These are phyloP conservation scores for Tuber borchii DNA, from an alignment of 495 filamentous ascomycete species.

Conservation along the genomic window DNA sequence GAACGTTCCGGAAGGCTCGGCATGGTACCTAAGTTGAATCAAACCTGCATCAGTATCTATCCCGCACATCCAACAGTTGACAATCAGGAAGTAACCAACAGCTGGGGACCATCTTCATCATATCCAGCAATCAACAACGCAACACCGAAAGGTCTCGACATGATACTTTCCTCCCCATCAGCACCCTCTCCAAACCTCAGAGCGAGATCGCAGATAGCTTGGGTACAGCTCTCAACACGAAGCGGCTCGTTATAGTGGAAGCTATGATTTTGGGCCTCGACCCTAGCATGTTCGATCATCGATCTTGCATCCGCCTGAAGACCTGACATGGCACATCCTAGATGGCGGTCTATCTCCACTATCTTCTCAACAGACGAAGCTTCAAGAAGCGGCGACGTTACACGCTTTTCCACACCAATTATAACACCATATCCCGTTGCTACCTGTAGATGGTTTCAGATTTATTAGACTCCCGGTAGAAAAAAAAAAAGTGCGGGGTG, in stretches of 20 bases:
- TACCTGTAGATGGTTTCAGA: conserved; percentile 49
- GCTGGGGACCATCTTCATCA: conserved; percentile 92
- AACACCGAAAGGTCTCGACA: conserved; percentile 94
- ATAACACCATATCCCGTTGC: conserved; percentile 89
- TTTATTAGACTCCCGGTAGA: conserved; percentile 17
- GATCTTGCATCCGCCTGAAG: conserved; percentile 92
- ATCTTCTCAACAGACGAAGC: conserved; percentile 98
- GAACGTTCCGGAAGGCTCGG: conserved; percentile 94
- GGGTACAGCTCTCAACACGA: conserved; percentile 93
- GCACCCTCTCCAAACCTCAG: conserved; percentile 94
- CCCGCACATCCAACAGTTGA: neutral
- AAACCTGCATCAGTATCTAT: conserved; percentile 10
- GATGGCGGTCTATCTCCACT: conserved; percentile 96
- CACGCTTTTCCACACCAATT: conserved; percentile 96
- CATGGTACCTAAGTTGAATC: conserved; percentile 65
- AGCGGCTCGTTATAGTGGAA: conserved; percentile 96
- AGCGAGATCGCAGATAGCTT: conserved; percentile 96
- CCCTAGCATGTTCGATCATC: conserved; percentile 95
- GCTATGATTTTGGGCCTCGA: conserved; percentile 90
- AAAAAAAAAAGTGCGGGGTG: conserved; percentile 8
- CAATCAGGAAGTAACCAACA: conserved; percentile 52
- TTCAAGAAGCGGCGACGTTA: conserved; percentile 93
- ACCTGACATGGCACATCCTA: conserved; percentile 96
- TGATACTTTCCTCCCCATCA: conserved; percentile 96
- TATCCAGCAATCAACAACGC: conserved; percentile 92